Percentiles rank a stretch among this genome's conserved stretches.
These are phyloP conservation scores for Schoenoplectus triqueter DNA, from an alignment of 202 grass and related monocot genomes.

Conservation along the genomic window DNA sequence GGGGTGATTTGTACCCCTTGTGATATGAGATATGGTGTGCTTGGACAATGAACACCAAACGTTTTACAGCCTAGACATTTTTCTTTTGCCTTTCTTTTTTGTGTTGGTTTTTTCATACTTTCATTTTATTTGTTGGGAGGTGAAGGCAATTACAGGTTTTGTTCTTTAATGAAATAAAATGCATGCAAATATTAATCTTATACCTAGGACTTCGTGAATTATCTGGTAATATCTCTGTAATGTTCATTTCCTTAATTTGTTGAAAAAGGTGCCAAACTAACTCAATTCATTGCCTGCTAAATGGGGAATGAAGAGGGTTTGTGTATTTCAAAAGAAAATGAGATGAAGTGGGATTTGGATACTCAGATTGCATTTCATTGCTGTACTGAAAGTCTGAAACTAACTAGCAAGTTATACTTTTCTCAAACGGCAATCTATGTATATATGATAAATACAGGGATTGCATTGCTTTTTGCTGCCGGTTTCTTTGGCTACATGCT, in stretches of 20 bases:
- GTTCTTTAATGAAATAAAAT: neutral
- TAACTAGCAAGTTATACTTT: neutral
- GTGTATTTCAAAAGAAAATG: neutral
- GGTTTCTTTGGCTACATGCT: constrained; percentile 98
- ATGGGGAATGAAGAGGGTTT: neutral
- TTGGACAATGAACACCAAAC: neutral
- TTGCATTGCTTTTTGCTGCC: constrained; percentile 88
- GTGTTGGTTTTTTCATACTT: neutral
- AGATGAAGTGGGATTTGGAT: neutral
- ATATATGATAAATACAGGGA: constrained; percentile 49
- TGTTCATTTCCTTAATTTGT: constrained; percentile 11
- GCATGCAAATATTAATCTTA: neutral
- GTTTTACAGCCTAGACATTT: neutral
- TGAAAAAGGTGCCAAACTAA: constrained; percentile 6
- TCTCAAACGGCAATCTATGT: neutral
- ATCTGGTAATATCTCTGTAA: neutral
- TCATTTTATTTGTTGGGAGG: neutral
- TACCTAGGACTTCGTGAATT: neutral
- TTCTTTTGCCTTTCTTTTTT: neutral
- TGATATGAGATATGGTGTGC: neutral
- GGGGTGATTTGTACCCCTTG: neutral
- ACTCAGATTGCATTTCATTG: neutral
- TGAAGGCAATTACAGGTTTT: neutral
- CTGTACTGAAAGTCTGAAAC: neutral
- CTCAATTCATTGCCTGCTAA: constrained; percentile 11